These are phyloP conservation scores for Thymus mandschuricus DNA, from an alignment of 257 asterid genomes.

Conservation along the genomic window DNA sequence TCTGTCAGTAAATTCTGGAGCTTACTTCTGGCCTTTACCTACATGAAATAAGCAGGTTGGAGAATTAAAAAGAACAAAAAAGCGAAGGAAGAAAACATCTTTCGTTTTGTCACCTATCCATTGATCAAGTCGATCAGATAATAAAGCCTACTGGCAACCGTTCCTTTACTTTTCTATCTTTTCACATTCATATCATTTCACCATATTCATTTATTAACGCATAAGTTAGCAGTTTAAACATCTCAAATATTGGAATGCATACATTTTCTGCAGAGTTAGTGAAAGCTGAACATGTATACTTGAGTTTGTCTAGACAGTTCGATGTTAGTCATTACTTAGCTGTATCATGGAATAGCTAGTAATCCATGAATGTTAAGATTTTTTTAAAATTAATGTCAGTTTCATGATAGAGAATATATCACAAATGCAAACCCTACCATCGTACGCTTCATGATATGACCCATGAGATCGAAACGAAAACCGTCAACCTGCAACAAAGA, in stretches of 20 bases:
- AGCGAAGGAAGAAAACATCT: not conserved
- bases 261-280: not conserved
- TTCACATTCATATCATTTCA: not conserved
- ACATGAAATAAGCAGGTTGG: slow-evolving; percentile 36
- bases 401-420: not conserved
- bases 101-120: not conserved
- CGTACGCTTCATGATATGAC: slow-evolving; percentile 88
- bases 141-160: too few relatives aligned
- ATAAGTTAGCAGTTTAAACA: not conserved
- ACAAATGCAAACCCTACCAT: slow-evolving; percentile 59
- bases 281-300: not conserved
- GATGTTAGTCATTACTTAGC: slow-evolving; percentile 1
- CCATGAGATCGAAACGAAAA: slow-evolving; percentile 97
- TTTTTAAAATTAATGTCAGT: not conserved
- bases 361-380: not conserved
- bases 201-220: not conserved
- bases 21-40: slow-evolving; percentile 77
- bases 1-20: slow-evolving; percentile 66
- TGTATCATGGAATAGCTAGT: not conserved
- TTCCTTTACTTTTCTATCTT: not conserved
- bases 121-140: not conserved
- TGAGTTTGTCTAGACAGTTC: not conserved
- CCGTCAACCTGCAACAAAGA: slow-evolving; percentile 88
- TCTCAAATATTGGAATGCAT: not conserved
- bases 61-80: not conserved